A percentile compares a stretch with the other conserved stretches of the same genome.
These are phyloP conservation scores for Yamadazyma dushanensis DNA, from an alignment of 1,139 yeast species.

Conservation along the genomic window DNA sequence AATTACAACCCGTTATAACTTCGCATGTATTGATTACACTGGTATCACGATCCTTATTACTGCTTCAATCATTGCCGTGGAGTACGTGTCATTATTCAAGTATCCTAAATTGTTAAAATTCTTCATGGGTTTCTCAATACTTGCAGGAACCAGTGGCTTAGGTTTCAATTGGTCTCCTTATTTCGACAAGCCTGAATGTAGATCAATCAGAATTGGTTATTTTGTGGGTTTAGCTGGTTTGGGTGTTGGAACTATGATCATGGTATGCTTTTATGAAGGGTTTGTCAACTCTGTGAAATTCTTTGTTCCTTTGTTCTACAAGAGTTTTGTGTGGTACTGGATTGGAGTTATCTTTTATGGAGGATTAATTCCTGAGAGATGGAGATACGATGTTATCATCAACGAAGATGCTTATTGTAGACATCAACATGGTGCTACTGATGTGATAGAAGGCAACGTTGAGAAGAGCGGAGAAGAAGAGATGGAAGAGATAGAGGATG, in stretches of 20 bases:
- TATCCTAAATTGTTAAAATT: constrained; percentile 48
- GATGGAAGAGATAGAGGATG: constrained; percentile 40
- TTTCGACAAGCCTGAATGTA: constrained; percentile 84
- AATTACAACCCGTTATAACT: constrained; percentile 60
- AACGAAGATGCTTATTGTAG: constrained; percentile 35
- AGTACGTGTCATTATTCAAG: constrained; percentile 73
- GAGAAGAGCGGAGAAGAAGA: constrained; percentile 49
- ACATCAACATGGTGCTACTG: constrained; percentile 32
- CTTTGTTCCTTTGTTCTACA: constrained; percentile 60
- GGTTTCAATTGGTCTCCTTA: constrained; percentile 86
- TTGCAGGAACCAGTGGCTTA: constrained; percentile 73
- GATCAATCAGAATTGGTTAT: constrained; percentile 78
- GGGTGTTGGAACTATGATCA: constrained; percentile 67
- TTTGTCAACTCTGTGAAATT: constrained; percentile 48
- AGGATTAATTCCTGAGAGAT: constrained; percentile 84
- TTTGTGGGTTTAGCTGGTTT: constrained; percentile 77
- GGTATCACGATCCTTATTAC: constrained; percentile 91
- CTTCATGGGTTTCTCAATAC: constrained; percentile 60
- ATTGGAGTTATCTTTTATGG: constrained; percentile 89
- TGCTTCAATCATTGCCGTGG: constrained; percentile 85
- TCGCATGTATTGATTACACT: constrained; percentile 93
- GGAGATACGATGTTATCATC: constrained; percentile 66
- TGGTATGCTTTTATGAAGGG: constrained; percentile 60
- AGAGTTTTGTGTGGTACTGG: constrained; percentile 72
- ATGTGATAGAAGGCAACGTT: constrained; percentile 36